Percentiles rank a stretch among this genome's conserved stretches.
phyloP scores from a whole-genome alignment of 2,329 filamentous ascomycete genomes.

The Claviceps spartinae region DNA sequence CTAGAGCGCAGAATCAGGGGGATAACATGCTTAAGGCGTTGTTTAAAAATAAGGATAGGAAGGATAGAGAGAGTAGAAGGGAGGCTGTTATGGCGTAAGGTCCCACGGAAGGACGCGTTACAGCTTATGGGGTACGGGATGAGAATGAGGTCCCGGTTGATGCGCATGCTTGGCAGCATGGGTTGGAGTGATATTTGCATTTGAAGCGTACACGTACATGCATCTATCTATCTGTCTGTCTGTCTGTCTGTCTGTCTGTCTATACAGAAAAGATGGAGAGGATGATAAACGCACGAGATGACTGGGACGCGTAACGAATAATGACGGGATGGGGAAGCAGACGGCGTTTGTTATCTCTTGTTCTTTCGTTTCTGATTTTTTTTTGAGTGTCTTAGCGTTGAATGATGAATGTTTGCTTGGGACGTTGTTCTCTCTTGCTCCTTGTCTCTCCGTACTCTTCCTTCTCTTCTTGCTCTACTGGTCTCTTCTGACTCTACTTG shows the following conservation, averaged over 20 bases:
- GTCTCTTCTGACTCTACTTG: not conserved
- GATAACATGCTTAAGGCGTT: constrained; percentile 43
- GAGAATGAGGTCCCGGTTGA: not conserved
- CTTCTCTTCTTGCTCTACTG: not conserved
- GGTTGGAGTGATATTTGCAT: not conserved
- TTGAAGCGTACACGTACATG: not conserved
- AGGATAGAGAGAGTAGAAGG: constrained; percentile 23
- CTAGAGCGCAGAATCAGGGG: constrained; percentile 32
- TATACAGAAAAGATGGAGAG: no score
- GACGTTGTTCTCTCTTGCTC: not conserved
- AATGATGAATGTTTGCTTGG: no score
- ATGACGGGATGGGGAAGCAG: not conserved
- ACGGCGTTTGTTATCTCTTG: not conserved
- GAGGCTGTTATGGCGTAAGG: constrained; percentile 18
- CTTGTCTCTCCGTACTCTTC: no score
- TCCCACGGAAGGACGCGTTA: not conserved
- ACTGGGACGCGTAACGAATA: not conserved
- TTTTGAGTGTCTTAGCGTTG: not conserved
- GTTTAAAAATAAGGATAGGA: constrained; percentile 43
- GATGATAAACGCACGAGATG: not conserved
- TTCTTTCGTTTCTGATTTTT: not conserved
- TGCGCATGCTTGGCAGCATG: not conserved
- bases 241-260: no score
- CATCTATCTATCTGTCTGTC: no score
- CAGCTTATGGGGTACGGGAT: not conserved